Base-by-base conservation (phyloP, 2,329 filamentous ascomycete genomes). In the Lachnellula suecica region DNA sequence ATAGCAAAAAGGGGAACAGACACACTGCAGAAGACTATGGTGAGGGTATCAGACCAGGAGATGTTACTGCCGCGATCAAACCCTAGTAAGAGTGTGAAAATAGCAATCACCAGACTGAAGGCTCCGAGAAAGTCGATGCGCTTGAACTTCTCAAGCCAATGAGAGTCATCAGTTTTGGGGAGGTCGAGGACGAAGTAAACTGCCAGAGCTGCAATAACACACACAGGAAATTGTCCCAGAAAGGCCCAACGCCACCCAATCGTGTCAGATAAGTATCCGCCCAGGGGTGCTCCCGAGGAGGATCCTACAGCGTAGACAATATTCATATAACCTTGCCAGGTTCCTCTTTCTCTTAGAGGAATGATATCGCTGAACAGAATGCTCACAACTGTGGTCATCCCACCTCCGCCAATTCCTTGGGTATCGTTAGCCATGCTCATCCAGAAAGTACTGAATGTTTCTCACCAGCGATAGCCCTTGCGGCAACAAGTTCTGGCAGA, bases 181-280 rank as follows among this genome's bases (percentile, higher is more conserved):
- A 89, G 70, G 44, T 87, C 70, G 11, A 92, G 77, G 35, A 79
- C 74, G n/a, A 83, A 63, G 44, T 77, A 77, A 15, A 91, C 87
- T 8, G 83, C 74, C 3, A 83, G 43, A 60, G 88, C 82, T 2
- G 88, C 88, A 2, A 85, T 46, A 7, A 85, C 65, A 53, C 87
- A 88, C 4, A 91, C 66, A 2, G 89, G 89, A 0, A 82, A 80
- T 66, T 93, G 89, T 2, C 76, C 76, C 11, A 89, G 68, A 64
- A 94, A 93, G 0, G 87, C 80, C 85, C 87, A 91, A 59, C 88
- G 75, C 88, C 88, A 91, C 29, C 88, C 87, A 47, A 91, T 78
- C 4, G 77, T 81, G 67, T 91, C 88, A 0, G 87, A 82, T n/a
- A 91, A 68, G 6, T 89, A 67, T 2, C 89, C 88, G 58, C 82